Conservation (phyloP, 1,284 basidiomycete species). For the Testicularia cyperi region DNA sequence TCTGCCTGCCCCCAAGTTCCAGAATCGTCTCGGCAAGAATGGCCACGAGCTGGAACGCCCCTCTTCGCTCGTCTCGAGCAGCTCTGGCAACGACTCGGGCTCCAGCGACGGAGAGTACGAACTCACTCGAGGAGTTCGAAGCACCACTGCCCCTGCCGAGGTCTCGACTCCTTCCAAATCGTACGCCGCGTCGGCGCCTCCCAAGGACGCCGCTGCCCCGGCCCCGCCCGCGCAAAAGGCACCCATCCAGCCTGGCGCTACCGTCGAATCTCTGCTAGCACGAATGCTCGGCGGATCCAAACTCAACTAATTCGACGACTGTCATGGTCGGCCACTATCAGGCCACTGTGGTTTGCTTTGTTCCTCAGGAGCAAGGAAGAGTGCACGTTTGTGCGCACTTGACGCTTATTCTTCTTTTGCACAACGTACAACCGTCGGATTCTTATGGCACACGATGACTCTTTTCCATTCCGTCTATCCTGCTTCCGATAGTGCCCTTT, state of each 20-base stretch:
- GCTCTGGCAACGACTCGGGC: slow-evolving; percentile 16
- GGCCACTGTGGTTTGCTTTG: too few relatives aligned
- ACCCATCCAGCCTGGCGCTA: slow-evolving; percentile 30
- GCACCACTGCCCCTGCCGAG: slow-evolving; percentile 41
- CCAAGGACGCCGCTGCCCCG: slow-evolving; percentile 4
- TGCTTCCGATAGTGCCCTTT: too few relatives aligned
- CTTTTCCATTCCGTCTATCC: too few relatives aligned
- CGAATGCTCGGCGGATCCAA: slow-evolving; percentile 41
- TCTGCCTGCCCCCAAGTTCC: slow-evolving; percentile 50
- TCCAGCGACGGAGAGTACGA: slow-evolving; percentile 32
- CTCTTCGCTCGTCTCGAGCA: slow-evolving; percentile 22
- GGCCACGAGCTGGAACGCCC: slow-evolving; percentile 17
- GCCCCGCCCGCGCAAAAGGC: slow-evolving; percentile 21
- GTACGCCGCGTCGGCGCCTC: slow-evolving; percentile 6
- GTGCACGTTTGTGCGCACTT: too few relatives aligned
- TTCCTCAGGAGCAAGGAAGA: too few relatives aligned
- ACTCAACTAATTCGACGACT: slow-evolving; percentile 9
- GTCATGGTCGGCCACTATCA: not conserved
- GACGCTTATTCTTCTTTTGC: too few relatives aligned
- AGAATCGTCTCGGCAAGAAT: slow-evolving; percentile 29
- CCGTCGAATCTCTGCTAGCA: slow-evolving; percentile 44
- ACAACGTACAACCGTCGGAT: too few relatives aligned
- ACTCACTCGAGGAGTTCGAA: slow-evolving; percentile 22
- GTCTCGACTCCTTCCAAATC: slow-evolving; percentile 24
- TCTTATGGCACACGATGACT: too few relatives aligned